A percentile compares a stretch with the other conserved stretches of the same genome.
phyloP scores from a whole-genome alignment of 2,329 filamentous ascomycete genomes.

The Scorias spongiosa region DNA sequence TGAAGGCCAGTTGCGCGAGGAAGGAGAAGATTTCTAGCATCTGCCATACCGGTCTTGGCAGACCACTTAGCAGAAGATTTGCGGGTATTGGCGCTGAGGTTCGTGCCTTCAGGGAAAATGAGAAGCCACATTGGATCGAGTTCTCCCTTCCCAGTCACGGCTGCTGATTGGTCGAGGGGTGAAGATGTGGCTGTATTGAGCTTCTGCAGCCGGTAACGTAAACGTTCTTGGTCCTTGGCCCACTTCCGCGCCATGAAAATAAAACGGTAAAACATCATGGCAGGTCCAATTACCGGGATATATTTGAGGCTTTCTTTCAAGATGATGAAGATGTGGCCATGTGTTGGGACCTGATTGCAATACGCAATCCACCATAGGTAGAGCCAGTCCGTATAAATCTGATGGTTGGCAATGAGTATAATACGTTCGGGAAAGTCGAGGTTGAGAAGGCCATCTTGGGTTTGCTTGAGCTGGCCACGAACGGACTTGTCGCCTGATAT shows the following conservation, averaged over 20 bases:
- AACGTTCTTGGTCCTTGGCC: conserved; percentile 60
- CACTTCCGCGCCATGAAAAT: conserved; percentile 83
- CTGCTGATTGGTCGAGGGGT: conserved; percentile 18
- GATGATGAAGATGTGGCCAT: conserved; percentile 81
- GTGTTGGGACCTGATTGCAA: conserved; percentile 45
- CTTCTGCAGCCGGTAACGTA: conserved; percentile 58
- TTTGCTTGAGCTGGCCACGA: conserved; percentile 54
- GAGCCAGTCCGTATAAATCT: conserved; percentile 75
- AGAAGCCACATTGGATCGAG: conserved; percentile 70
- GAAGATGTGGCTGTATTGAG: conserved; percentile 44
- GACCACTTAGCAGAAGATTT: conserved; percentile 58
- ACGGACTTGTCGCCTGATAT: conserved; percentile 73
- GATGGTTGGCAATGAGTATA: conserved; percentile 66
- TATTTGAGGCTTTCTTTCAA: conserved; percentile 74
- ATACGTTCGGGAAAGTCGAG: conserved; percentile 49
- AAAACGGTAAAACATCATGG: conserved; percentile 80
- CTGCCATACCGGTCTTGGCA: conserved; percentile 51
- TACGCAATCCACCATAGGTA: conserved; percentile 83
- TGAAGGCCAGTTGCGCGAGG: conserved; percentile 64
- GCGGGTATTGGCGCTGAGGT: conserved; percentile 54
- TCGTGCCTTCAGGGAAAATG: conserved; percentile 73
- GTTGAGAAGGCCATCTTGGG: conserved; percentile 53
- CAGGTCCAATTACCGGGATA: conserved; percentile 63
- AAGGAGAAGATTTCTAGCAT: conserved; percentile 53
- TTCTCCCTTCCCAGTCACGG: conserved; percentile 12